Evolutionary conservation across 805 yeast species (phyloP), one percentile per base, ranked within the genome.

Genomic region (Wickerhamomyces hampshirensis): DNA sequence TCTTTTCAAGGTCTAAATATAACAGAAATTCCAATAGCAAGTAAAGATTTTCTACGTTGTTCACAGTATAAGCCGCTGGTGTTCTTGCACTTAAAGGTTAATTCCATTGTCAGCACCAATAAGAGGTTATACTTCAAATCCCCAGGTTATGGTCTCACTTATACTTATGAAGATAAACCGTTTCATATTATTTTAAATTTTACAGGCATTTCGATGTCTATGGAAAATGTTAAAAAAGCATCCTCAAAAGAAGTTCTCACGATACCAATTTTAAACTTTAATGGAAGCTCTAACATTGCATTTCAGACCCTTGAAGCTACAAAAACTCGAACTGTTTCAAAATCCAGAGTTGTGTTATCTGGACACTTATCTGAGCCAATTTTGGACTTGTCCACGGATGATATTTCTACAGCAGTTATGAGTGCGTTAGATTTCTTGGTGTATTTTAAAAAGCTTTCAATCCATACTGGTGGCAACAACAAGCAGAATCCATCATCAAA

Each of bases 141-240:
- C 31, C 71, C 77, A 2, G 78, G 80, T 2, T 73, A 58, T 43
- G 74, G 72, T 28, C 46, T 73, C 10, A 39, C 58, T 13, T 73
- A 63, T 37, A 51, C 53, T 4, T 58, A 59, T 23, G 51, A 56
- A 5, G 77, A 73, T 37, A 57, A 53, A 14, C 78, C 79, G 2
- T 48, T 63, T 18, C 68, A 65, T 33, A 37, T 61, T 18, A 55
- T 65, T 9, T 26, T 58, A 7, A 62, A 68, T 7, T 34, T 68
- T n/a, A 58, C 71, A 13, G 63, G 67, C 12, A 40, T 66, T 2
- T 57, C 59, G 3, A 28, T 66, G 5, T 43, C 50, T 3, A 38
- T 64, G 42, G 53, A 54, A 24, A 50, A 60, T 24, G 42, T 43
- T 8, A 43, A 46, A 4, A 37, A 42, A 6, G 26, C 34, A 7